Percentiles rank a stretch among this genome's conserved stretches.
These are phyloP conservation scores for Zopfochytrium polystomum DNA, from an alignment of 371 early-diverging fungal species.

Conservation along the genomic window DNA sequence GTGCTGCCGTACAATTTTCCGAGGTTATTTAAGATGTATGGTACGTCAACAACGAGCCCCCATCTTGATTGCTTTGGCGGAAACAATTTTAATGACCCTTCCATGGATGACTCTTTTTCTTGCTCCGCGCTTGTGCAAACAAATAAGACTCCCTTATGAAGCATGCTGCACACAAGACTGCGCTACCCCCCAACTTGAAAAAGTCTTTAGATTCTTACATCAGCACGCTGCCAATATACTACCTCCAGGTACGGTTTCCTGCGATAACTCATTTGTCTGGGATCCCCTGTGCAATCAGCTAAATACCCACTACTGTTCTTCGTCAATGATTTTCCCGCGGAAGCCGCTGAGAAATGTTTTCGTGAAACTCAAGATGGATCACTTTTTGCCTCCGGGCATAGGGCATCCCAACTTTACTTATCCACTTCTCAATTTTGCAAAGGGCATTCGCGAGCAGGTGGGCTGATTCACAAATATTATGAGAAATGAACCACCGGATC, in stretches of 20 bases:
- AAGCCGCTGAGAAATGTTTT: slow-evolving; percentile 8
- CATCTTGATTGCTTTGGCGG: too few species aligned
- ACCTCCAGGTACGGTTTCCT: too few species aligned
- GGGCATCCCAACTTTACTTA: not conserved
- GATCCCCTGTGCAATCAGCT: too few species aligned
- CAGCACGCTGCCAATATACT: slow-evolving; percentile 25
- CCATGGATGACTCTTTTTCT: not conserved
- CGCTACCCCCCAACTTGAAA: slow-evolving; percentile 13
- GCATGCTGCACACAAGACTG: slow-evolving; percentile 9
- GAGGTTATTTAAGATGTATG: slow-evolving; percentile 58
- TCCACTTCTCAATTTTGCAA: slow-evolving; percentile 1
- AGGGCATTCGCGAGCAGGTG: slow-evolving; percentile 7
- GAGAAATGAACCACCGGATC: not conserved
- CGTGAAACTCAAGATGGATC: slow-evolving; percentile 11
- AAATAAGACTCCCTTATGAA: slow-evolving; percentile 15
- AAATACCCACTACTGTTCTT: too few species aligned
- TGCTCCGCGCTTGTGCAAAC: not conserved
- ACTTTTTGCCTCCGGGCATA: not conserved
- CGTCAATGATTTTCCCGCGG: too few species aligned
- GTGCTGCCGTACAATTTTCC: slow-evolving; percentile 70
- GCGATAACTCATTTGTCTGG: too few species aligned
- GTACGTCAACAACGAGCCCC: too few species aligned
- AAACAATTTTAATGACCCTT: too few species aligned
- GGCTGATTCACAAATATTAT: not conserved
- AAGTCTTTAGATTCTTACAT: slow-evolving; percentile 22